Percentiles rank a stretch among this genome's conserved stretches.
Conservation (phyloP, 192 early-diverging fungal species). For the Coemansia sp. region DNA sequence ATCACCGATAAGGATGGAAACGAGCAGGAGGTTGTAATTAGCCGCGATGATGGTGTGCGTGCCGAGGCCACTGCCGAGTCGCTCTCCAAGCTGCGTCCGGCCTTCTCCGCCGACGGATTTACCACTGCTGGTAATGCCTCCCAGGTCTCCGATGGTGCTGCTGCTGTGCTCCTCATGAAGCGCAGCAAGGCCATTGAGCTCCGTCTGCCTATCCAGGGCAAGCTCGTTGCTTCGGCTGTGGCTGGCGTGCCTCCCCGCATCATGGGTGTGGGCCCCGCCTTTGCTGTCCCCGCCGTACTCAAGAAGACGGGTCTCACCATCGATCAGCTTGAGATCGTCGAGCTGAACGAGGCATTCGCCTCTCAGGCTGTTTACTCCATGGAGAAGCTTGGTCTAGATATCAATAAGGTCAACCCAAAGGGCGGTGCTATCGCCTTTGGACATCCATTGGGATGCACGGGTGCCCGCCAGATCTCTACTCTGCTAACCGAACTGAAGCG, state of each 20-base stretch:
- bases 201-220: constrained; percentile 83
- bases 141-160: constrained; percentile 98
- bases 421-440: constrained; percentile 99
- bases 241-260: constrained; percentile 92
- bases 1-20: constrained; percentile 84
- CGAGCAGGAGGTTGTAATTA: constrained; percentile 69
- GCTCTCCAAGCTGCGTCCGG: constrained; percentile 84
- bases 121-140: constrained; percentile 97
- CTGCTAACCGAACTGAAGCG: constrained; percentile 91
- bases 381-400: constrained; percentile 83
- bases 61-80: constrained; percentile 73
- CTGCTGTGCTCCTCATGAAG: constrained; percentile 94
- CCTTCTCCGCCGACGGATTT: constrained; percentile 83
- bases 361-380: constrained; percentile 94
- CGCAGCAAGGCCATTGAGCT: constrained; percentile 88
- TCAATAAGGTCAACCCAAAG: constrained; percentile 96
- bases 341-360: constrained; percentile 99
- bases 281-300: constrained; percentile 89
- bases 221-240: constrained; percentile 83
- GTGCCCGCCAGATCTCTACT: constrained; percentile 96
- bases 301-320: constrained; percentile 77
- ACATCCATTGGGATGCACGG: constrained; percentile 93
- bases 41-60: constrained; percentile 93
- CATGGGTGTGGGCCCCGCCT: constrained; percentile 98
- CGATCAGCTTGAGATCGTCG: constrained; percentile 84